Evolutionary conservation across 139 green algal species (phyloP).

Genomic region (Volvox reticuliferus): DNA sequence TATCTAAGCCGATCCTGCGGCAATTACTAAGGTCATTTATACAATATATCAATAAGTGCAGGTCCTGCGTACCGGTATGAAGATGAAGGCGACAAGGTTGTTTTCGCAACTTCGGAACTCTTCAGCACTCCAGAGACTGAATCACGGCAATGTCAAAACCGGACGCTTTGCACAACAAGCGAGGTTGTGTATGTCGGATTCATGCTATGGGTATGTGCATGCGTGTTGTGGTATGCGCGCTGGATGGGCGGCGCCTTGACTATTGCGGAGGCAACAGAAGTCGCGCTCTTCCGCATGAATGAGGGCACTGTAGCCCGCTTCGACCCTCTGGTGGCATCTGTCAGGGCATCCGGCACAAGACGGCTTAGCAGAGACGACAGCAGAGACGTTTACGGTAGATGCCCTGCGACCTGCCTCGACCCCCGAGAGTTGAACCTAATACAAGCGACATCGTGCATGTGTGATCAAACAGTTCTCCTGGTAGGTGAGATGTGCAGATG

Average conservation of each 20-base stretch:
- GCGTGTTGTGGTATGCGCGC: not conserved
- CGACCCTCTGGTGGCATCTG: not conserved
- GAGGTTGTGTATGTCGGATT: slow-evolving; percentile 10
- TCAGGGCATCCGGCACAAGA: not conserved
- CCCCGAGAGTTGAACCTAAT: not conserved
- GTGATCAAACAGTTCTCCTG: not conserved
- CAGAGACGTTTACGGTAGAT: not conserved
- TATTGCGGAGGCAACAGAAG: not conserved
- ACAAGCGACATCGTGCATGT: not conserved
- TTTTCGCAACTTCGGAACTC: not conserved
- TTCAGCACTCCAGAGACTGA: not conserved
- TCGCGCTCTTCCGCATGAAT: not conserved
- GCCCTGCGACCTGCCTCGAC: not conserved
- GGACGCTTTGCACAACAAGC: not conserved
- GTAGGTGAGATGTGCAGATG: not conserved
- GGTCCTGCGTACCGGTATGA: not conserved
- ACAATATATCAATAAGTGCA: not conserved
- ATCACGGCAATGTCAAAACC: not conserved
- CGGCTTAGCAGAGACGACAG: not conserved
- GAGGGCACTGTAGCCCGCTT: not conserved
- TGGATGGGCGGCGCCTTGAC: not conserved
- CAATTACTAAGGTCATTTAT: not conserved
- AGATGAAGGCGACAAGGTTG: not conserved
- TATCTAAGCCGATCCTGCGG: too few relatives aligned
- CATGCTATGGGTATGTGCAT: slow-evolving; percentile 16